Evolutionary conservation across 345 rosid species (phyloP).

Genomic region (Populus ilicifolia): DNA sequence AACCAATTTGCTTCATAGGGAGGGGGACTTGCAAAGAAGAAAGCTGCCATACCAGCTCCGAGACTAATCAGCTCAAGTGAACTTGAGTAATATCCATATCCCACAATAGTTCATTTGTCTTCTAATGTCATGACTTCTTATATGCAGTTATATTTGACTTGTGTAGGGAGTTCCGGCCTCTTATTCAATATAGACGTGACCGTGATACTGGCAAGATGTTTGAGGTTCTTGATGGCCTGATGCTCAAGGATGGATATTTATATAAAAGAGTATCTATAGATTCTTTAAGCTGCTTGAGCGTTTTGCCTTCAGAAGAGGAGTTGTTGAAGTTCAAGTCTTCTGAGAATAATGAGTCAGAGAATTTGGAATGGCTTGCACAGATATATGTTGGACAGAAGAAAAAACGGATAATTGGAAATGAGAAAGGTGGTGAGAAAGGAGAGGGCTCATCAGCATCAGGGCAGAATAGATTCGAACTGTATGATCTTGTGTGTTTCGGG

Average conservation of each 20-base stretch:
- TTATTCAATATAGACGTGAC: conserved; percentile 72
- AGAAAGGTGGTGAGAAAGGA: conserved; percentile 61
- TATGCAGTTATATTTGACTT: neutral
- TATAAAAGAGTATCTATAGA: conserved; percentile 76
- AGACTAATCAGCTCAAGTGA: conserved; percentile 84
- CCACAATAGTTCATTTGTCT: neutral
- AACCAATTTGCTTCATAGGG: conserved; percentile 42
- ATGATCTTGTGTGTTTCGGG: conserved; percentile 78
- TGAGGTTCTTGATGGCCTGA: conserved; percentile 75
- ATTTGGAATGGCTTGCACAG: conserved; percentile 82
- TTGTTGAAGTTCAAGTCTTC: conserved; percentile 68
- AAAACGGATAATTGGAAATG: conserved; percentile 39
- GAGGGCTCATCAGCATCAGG: conserved; percentile 56
- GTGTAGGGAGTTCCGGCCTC: conserved; percentile 84
- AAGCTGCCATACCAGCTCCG: conserved; percentile 57
- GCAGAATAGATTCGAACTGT: conserved; percentile 46
- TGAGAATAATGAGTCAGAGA: conserved; percentile 54
- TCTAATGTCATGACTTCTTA: neutral
- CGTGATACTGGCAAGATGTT: conserved; percentile 66
- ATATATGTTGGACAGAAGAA: conserved; percentile 77
- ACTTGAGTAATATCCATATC: conserved; percentile 62
- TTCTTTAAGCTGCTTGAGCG: conserved; percentile 64
- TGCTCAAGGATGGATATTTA: conserved; percentile 86
- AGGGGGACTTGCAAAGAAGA: conserved; percentile 58
- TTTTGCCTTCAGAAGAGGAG: conserved; percentile 72